Conservation (phyloP, 768 basidiomycete species). For the Tulasnella sp. region DNA sequence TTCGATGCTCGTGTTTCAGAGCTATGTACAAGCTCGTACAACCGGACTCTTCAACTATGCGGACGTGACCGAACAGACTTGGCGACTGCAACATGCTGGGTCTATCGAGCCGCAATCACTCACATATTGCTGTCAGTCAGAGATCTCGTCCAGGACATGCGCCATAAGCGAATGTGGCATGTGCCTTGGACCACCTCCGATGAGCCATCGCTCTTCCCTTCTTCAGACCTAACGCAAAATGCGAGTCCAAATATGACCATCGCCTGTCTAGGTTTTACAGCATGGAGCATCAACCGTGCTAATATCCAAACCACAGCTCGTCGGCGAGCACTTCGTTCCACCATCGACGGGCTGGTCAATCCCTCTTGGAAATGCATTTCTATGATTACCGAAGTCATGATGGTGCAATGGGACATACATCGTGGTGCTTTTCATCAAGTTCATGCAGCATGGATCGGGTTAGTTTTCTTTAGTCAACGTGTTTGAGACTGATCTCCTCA, state of each 20-base stretch:
- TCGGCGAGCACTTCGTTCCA: background rate
- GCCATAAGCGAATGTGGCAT: too few species aligned
- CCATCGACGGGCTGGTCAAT: background rate
- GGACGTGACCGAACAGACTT: background rate
- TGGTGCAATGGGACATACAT: background rate
- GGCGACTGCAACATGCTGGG: background rate
- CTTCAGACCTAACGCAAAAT: background rate
- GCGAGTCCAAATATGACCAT: background rate
- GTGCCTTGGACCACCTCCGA: too few species aligned
- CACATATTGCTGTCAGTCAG: too few species aligned
- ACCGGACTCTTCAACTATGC: background rate
- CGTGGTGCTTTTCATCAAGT: background rate
- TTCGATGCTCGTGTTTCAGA: background rate
- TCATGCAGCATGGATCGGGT: background rate
- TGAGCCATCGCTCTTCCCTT: background rate
- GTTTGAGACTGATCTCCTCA: background rate
- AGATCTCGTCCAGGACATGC: too few species aligned
- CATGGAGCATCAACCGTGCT: too few species aligned
- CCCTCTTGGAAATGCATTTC: background rate
- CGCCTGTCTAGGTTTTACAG: background rate
- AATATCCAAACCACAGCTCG: background rate
- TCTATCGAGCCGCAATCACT: background rate
- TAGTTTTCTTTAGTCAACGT: background rate
- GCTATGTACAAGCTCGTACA: background rate
- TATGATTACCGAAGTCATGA: background rate